phyloP scores from a whole-genome alignment of 164 flowering plant species.

The Sextonia rubra region DNA sequence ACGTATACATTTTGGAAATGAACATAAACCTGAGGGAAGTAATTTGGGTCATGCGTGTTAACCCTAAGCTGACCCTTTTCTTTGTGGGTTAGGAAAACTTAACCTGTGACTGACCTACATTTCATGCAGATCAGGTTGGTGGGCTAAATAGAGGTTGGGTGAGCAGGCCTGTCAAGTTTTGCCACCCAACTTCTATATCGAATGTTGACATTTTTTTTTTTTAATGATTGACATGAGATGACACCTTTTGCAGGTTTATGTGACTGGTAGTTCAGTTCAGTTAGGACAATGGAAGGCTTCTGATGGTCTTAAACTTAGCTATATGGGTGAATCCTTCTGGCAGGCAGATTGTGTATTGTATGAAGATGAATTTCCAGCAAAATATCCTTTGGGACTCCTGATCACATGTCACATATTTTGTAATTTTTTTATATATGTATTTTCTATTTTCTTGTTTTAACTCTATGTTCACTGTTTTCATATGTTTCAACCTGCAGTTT shows the following conservation, averaged over 20 bases:
- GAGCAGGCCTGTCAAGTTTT: too few relatives aligned
- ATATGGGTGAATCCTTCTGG: constrained; percentile 79
- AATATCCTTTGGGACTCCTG: constrained; percentile 64
- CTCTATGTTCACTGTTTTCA: background rate
- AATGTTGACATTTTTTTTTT: too few relatives aligned
- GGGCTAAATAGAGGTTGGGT: too few relatives aligned
- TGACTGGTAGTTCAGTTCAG: constrained; percentile 56
- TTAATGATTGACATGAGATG: too few relatives aligned
- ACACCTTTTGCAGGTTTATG: constrained; percentile 52
- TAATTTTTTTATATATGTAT: background rate
- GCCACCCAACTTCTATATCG: too few relatives aligned
- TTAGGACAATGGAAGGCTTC: constrained; percentile 80
- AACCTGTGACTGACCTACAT: too few relatives aligned
- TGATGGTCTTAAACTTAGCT: constrained; percentile 63
- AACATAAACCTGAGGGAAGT: too few relatives aligned
- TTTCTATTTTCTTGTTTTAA: background rate
- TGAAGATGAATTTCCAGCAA: constrained; percentile 64
- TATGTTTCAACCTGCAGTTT: background rate
- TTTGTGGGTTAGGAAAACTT: too few relatives aligned
- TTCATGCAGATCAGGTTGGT: too few relatives aligned
- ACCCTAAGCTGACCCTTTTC: too few relatives aligned
- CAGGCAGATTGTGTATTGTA: constrained; percentile 55
- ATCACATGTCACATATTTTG: background rate
- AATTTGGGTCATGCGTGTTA: too few relatives aligned
- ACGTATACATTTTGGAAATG: too few relatives aligned